Conservation (phyloP, 306 rosid species). For the Quercus dentata region DNA sequence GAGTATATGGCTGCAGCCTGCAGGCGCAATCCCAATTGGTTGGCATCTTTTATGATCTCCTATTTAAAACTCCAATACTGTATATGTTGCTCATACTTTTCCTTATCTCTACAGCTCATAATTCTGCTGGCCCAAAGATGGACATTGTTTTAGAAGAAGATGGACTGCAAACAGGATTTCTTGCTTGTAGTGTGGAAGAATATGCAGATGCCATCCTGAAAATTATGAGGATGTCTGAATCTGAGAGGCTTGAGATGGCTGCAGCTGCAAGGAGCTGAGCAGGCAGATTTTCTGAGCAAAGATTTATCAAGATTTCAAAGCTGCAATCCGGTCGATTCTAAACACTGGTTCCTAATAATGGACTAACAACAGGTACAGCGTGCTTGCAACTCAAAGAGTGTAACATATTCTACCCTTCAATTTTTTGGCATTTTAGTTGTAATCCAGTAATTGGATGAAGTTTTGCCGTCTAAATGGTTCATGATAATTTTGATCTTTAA, state of each 20-base stretch:
- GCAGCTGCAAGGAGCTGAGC: constrained; percentile 84
- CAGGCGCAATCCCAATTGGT: constrained; percentile 96
- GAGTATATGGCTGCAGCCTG: constrained; percentile 99
- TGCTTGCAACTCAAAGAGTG: neutral
- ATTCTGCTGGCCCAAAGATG: constrained; percentile 97
- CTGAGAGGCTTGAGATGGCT: constrained; percentile 68
- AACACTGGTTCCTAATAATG: constrained; percentile 28
- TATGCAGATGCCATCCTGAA: constrained; percentile 75
- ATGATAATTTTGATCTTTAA: too few relatives aligned
- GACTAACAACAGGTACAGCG: neutral
- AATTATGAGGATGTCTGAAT: constrained; percentile 57
- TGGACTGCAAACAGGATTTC: constrained; percentile 79
- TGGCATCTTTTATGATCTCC: constrained; percentile 11
- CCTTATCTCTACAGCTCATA: constrained; percentile 56
- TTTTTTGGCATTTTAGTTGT: neutral
- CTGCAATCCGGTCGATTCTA: constrained; percentile 53
- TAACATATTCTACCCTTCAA: neutral
- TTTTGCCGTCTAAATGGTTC: neutral
- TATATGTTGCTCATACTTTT: constrained; percentile 9
- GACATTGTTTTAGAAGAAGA: constrained; percentile 86
- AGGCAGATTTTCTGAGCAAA: constrained; percentile 72
- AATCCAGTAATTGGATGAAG: neutral
- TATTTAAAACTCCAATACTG: neutral
- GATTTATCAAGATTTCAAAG: constrained; percentile 72
- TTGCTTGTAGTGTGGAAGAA: constrained; percentile 64